phyloP scores from a whole-genome alignment of 768 basidiomycete genomes.

The Hortiboletus flavorubellus region DNA sequence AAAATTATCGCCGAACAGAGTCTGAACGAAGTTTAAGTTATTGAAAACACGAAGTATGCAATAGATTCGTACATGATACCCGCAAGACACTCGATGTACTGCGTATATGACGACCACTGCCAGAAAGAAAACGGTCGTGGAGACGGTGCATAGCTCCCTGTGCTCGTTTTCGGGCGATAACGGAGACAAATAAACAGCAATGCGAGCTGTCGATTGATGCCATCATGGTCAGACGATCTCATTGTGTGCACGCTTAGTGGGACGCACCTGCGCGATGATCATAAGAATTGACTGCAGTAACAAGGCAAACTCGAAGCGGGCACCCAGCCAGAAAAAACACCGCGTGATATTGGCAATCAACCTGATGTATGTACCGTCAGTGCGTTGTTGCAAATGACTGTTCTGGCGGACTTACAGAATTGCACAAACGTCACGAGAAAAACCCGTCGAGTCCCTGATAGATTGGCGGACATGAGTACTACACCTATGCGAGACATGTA shows the following conservation, averaged over 20 bases:
- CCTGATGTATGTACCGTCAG: slow-evolving; percentile 35
- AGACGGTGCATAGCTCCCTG: slow-evolving; percentile 58
- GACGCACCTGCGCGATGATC: slow-evolving; percentile 75
- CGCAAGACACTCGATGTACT: slow-evolving; percentile 81
- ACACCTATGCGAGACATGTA: not conserved
- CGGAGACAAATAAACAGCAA: slow-evolving; percentile 79
- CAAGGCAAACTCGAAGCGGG: slow-evolving; percentile 71
- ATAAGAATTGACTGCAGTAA: slow-evolving; percentile 81
- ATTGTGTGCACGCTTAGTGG: not conserved
- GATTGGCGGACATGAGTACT: slow-evolving; percentile 2
- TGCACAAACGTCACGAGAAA: slow-evolving; percentile 83
- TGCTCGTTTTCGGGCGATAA: slow-evolving; percentile 59
- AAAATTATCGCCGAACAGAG: slow-evolving; percentile 70
- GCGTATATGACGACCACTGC: slow-evolving; percentile 78
- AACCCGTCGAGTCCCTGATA: slow-evolving; percentile 75
- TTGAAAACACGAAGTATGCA: slow-evolving; percentile 4
- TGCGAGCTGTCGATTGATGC: slow-evolving; percentile 50
- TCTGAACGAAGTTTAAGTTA: slow-evolving; percentile 25
- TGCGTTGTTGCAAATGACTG: not conserved
- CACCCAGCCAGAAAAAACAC: slow-evolving; percentile 89
- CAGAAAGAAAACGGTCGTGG: slow-evolving; percentile 73
- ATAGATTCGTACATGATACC: slow-evolving; percentile 58
- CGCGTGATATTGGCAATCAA: slow-evolving; percentile 81
- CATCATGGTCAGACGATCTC: slow-evolving; percentile 20
- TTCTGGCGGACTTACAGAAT: slow-evolving; percentile 53